Percentiles rank a stretch among this genome's conserved stretches.
Conservation (phyloP, 306 rosid species). For the Pterocarpus santalinus region DNA sequence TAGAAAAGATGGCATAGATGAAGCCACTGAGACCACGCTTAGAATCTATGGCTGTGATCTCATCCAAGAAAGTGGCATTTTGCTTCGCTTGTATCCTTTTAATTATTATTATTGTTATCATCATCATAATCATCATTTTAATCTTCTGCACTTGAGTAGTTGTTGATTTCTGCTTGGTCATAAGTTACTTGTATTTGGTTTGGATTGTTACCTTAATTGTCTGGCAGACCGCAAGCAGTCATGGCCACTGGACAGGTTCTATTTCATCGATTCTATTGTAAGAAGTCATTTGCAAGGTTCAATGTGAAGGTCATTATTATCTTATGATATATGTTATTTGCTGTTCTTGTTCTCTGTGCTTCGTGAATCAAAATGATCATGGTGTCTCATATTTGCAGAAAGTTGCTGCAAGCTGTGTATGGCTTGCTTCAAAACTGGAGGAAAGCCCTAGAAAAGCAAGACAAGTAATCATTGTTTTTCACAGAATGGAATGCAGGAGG, state of each 20-base stretch:
- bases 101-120: neutral
- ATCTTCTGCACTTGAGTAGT: neutral
- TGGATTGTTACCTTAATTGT: conserved; percentile 45
- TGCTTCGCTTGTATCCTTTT: conserved; percentile 78
- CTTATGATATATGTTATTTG: neutral
- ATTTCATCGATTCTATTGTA: conserved; percentile 94
- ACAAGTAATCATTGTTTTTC: conserved; percentile 89
- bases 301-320: conserved; percentile 74
- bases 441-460: conserved; percentile 93
- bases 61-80: conserved; percentile 94
- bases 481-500: conserved; percentile 96
- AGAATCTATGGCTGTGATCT: conserved; percentile 96
- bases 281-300: conserved; percentile 94
- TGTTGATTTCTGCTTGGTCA: neutral
- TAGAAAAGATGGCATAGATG: conserved; percentile 83
- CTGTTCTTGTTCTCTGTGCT: conserved; percentile 1
- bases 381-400: conserved; percentile 60
- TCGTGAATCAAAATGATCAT: conserved; percentile 23
- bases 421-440: conserved; percentile 98
- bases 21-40: conserved; percentile 77
- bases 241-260: conserved; percentile 99
- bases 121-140: neutral
- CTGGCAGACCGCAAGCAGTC: conserved; percentile 89
- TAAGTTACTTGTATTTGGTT: conserved; percentile 14
- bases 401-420: conserved; percentile 96